Conservation (phyloP, 2,329 filamentous ascomycete species). For the Fusarium guadeloupense region DNA sequence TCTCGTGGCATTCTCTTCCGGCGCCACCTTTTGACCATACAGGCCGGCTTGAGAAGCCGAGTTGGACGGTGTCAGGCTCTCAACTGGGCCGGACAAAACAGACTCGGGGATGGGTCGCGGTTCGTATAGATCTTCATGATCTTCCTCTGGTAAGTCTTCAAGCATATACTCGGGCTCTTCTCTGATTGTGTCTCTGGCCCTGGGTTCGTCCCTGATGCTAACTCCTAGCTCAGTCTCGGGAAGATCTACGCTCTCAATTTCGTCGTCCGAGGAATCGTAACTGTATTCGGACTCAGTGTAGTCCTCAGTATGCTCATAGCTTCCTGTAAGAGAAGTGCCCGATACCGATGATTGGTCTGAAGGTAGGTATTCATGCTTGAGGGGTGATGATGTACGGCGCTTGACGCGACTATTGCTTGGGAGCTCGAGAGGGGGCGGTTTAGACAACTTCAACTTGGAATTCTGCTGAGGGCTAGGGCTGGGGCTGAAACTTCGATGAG, state of each 20-base stretch:
- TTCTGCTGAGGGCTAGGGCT: slow-evolving; percentile 45
- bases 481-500: slow-evolving; percentile 56
- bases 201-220: slow-evolving; percentile 62
- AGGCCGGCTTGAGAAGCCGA: slow-evolving; percentile 77
- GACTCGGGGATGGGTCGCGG: slow-evolving; percentile 49
- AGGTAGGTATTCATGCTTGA: slow-evolving; percentile 97
- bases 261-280: slow-evolving; percentile 60
- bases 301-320: slow-evolving; percentile 55
- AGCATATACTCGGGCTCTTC: slow-evolving; percentile 48
- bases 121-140: slow-evolving; percentile 15
- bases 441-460: slow-evolving; percentile 35
- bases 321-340: slow-evolving; percentile 63
- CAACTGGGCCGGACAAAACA: slow-evolving; percentile 59
- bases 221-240: slow-evolving; percentile 67
- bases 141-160: slow-evolving; percentile 38
- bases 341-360: slow-evolving; percentile 74
- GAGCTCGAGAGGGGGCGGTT: slow-evolving; percentile 60
- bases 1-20: slow-evolving; percentile 56
- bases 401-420: slow-evolving; percentile 58
- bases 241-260: slow-evolving; percentile 68
- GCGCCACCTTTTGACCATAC: slow-evolving; percentile 58
- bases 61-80: slow-evolving; percentile 79
- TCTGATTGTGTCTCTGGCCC: slow-evolving; percentile 53
- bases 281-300: slow-evolving; percentile 62
- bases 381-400: slow-evolving; percentile 85